These are phyloP conservation scores for Claviceps lovelessii DNA, from an alignment of 2,329 filamentous ascomycete genomes.

Conservation along the genomic window DNA sequence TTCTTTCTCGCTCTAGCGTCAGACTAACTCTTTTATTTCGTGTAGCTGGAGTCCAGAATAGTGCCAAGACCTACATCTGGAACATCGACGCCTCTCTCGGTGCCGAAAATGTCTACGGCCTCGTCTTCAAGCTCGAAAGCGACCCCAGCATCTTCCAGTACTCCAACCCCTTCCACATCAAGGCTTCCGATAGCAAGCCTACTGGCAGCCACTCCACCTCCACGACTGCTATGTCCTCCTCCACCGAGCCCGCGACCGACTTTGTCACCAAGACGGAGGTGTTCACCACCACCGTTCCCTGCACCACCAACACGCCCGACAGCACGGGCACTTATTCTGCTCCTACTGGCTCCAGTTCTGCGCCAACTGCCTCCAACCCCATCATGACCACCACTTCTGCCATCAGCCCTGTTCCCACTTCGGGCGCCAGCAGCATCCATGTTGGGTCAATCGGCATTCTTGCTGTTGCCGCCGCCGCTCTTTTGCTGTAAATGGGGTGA, in stretches of 20 bases:
- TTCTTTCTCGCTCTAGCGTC: neutral
- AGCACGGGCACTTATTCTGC: constrained; percentile 6
- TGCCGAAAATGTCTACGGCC: constrained; percentile 37
- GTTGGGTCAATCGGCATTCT: constrained; percentile 25
- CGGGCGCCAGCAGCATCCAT: constrained; percentile 15
- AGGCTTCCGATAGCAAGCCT: constrained; percentile 13
- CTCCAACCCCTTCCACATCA: constrained; percentile 46
- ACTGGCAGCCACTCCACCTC: constrained; percentile 11
- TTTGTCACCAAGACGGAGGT: constrained; percentile 1
- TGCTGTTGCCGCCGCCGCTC: constrained; percentile 25
- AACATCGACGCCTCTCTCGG: constrained; percentile 31
- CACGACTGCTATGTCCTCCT: constrained; percentile 8
- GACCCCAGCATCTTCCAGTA: constrained; percentile 42
- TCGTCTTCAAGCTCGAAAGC: constrained; percentile 37
- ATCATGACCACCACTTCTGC: neutral
- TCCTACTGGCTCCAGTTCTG: neutral
- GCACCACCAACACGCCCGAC: constrained; percentile 10
- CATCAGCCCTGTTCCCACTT: neutral
- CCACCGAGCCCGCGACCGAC: constrained; percentile 9
- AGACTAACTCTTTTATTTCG: neutral
- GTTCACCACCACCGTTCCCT: constrained; percentile 4
- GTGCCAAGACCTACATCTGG: constrained; percentile 34
- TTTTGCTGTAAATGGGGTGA: constrained; percentile 28
- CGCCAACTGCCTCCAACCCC: neutral
- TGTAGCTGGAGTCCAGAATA: constrained; percentile 33